These are phyloP conservation scores for Tritrichomonas foetus DNA, from an alignment of 208 protist species.

Conservation along the genomic window DNA sequence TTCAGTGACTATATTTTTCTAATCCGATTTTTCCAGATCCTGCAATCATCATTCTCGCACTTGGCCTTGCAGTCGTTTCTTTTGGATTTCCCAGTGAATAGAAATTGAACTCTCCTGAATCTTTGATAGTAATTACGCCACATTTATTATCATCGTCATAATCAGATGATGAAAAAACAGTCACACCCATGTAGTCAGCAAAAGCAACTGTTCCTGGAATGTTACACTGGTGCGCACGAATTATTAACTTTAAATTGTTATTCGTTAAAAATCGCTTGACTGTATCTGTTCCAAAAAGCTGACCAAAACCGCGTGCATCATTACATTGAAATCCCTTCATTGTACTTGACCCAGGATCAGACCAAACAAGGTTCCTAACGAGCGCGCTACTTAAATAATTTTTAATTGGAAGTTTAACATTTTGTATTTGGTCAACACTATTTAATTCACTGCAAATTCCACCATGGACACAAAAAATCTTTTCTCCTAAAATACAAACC, in stretches of 20 bases:
- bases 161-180: neutral
- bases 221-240: neutral
- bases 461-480: conserved; percentile 74
- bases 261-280: conserved; percentile 77
- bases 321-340: too few species aligned
- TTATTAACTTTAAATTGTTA: neutral
- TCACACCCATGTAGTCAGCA: neutral
- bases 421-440: conserved; percentile 74
- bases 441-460: conserved; percentile 68
- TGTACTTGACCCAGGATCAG: too few species aligned
- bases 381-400: conserved; percentile 68
- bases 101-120: neutral
- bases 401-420: conserved; percentile 54
- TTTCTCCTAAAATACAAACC: conserved; percentile 72
- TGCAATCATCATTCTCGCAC: too few species aligned
- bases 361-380: conserved; percentile 91
- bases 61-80: too few species aligned
- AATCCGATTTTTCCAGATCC: too few species aligned
- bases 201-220: neutral
- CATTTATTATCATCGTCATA: neutral
- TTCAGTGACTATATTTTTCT: too few species aligned
- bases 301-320: conserved; percentile 93
- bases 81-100: neutral
- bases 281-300: conserved; percentile 93
- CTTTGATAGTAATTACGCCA: neutral